A percentile compares a stretch with the other conserved stretches of the same genome.
Conservation (phyloP, 2,329 filamentous ascomycete species). For the Fusarium pilosicola region DNA sequence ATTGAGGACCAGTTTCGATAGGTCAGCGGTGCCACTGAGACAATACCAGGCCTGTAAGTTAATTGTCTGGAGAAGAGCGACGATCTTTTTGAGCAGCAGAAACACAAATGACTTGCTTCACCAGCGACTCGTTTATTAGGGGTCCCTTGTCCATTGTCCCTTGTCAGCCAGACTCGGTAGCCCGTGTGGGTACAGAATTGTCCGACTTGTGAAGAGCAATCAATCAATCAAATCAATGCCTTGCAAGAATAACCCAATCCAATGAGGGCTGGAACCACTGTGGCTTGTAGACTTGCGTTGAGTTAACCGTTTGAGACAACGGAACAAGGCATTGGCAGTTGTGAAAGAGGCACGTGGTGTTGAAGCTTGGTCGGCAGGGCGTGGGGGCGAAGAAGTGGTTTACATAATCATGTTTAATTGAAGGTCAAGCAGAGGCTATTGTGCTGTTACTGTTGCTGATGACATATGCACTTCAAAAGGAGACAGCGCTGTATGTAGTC, state of each 20-base stretch:
- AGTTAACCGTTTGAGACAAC: neutral
- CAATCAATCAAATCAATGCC: neutral
- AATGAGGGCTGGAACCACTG: slow-evolving; percentile 14
- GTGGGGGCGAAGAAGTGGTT: slow-evolving; percentile 17
- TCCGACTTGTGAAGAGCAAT: neutral
- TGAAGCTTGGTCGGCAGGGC: slow-evolving; percentile 29
- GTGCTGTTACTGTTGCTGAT: neutral
- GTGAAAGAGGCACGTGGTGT: slow-evolving; percentile 39
- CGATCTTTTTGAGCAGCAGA: neutral
- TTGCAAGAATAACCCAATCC: neutral
- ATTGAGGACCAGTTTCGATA: neutral
- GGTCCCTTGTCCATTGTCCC: slow-evolving; percentile 3
- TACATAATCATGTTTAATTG: slow-evolving; percentile 11
- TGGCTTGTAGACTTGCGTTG: slow-evolving; percentile 26
- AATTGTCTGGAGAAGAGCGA: neutral
- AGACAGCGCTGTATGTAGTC: neutral
- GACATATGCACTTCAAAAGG: neutral
- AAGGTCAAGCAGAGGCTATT: neutral
- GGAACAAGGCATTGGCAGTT: slow-evolving; percentile 21
- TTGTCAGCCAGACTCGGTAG: slow-evolving; percentile 7
- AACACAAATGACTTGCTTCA: neutral
- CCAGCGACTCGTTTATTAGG: neutral
- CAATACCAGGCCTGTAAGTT: neutral
- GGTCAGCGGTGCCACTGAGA: neutral
- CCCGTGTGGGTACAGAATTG: slow-evolving; percentile 6